A percentile compares a stretch with the other conserved stretches of the same genome.
Evolutionary conservation across 2,329 filamentous ascomycete genomes (phyloP).

Genomic region (Akanthomyces muscarius): DNA sequence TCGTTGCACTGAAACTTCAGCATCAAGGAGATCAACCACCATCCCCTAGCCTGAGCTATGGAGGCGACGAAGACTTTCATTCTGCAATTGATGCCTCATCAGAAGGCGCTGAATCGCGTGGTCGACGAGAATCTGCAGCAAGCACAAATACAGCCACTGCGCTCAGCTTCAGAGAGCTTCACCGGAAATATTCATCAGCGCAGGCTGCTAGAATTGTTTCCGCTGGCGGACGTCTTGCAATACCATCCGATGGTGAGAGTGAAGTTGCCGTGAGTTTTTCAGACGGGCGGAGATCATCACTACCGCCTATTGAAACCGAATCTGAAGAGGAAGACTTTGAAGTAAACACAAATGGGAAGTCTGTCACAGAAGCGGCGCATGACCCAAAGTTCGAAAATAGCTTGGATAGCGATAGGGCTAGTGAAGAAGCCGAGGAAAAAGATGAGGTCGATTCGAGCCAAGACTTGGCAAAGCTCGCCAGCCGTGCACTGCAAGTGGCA

Average conservation of each 20-base stretch:
- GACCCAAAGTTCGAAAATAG: background rate
- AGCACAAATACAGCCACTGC: slow-evolving; percentile 65
- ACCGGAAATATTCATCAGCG: slow-evolving; percentile 55
- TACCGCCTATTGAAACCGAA: slow-evolving; percentile 48
- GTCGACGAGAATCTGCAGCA: slow-evolving; percentile 57
- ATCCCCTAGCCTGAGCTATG: slow-evolving; percentile 33
- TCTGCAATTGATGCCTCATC: slow-evolving; percentile 45
- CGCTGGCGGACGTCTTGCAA: slow-evolving; percentile 39
- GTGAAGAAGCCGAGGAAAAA: background rate
- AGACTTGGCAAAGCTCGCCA: background rate
- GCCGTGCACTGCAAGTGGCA: background rate
- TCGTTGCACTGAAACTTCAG: slow-evolving; percentile 57
- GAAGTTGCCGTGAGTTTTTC: slow-evolving; percentile 58
- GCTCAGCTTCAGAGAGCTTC: slow-evolving; percentile 59
- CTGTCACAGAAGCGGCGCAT: background rate
- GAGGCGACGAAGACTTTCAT: slow-evolving; percentile 48
- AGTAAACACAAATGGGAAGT: background rate
- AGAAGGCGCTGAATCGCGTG: slow-evolving; percentile 39
- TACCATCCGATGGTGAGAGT: slow-evolving; percentile 56
- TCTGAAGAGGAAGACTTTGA: slow-evolving; percentile 26
- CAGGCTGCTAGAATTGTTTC: slow-evolving; percentile 42
- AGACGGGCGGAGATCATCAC: slow-evolving; percentile 53
- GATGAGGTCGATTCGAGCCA: background rate
- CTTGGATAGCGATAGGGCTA: background rate
- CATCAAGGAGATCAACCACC: slow-evolving; percentile 39